These are phyloP conservation scores for Beta lomatogona DNA, from an alignment of 179 eudicot species.

Conservation along the genomic window DNA sequence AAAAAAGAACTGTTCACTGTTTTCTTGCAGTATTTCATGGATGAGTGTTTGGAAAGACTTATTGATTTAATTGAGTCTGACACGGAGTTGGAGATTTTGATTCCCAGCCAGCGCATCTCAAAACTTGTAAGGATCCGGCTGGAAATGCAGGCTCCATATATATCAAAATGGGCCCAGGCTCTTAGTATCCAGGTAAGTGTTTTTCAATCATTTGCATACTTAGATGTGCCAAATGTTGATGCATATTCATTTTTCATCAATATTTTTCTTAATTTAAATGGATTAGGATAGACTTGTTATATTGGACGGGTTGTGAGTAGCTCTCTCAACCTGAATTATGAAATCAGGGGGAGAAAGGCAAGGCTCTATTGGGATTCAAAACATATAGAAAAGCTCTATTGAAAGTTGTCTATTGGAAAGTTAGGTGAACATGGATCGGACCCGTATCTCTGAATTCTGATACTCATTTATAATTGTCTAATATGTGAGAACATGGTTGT, in stretches of 20 bases:
- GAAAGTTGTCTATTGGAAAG: neutral
- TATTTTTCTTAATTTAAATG: neutral
- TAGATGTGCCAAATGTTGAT: neutral
- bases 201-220: neutral
- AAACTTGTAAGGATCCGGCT: slow-evolving; percentile 76
- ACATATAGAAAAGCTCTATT: neutral
- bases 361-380: neutral
- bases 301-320: neutral
- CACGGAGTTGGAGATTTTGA: slow-evolving; percentile 53
- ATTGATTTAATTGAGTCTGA: slow-evolving; percentile 68
- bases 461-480: neutral
- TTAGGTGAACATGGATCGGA: neutral
- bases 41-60: slow-evolving; percentile 78
- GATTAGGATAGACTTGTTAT: neutral
- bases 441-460: too few species aligned
- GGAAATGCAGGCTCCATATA: slow-evolving; percentile 83
- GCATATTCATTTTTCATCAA: too few species aligned
- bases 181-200: slow-evolving; percentile 74
- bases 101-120: slow-evolving; percentile 78
- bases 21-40: slow-evolving; percentile 85
- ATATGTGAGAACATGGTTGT: neutral
- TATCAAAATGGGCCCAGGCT: slow-evolving; percentile 92
- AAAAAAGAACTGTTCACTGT: neutral
- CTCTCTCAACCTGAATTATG: neutral
- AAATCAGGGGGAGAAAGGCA: too few species aligned